Evolutionary conservation across 2,329 filamentous ascomycete species (phyloP).

Genomic region (Teratosphaeria destructans): DNA sequence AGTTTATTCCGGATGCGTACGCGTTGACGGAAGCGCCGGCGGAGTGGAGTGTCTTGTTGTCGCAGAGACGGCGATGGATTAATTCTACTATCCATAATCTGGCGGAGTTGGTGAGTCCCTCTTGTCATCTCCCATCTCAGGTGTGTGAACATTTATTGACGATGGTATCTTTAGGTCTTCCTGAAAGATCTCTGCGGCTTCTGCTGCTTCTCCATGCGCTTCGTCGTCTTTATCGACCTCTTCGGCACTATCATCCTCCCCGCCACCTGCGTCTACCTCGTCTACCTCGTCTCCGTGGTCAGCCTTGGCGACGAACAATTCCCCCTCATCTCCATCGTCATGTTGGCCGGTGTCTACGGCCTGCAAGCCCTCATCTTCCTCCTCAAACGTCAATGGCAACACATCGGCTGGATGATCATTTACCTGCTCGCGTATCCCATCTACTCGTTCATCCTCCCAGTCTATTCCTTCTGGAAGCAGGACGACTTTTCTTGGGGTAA

Average conservation of each 20-base stretch:
- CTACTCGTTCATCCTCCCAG: slow-evolving; percentile 78
- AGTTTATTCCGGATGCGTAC: slow-evolving; percentile 88
- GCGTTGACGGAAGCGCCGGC: slow-evolving; percentile 90
- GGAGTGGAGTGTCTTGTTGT: slow-evolving; percentile 85
- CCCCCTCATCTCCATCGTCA: slow-evolving; percentile 76
- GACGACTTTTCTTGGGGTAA: slow-evolving; percentile 99
- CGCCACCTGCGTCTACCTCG: slow-evolving; percentile 77
- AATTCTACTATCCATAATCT: slow-evolving; percentile 98
- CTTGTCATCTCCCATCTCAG: not conserved
- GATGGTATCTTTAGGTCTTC: slow-evolving; percentile 30
- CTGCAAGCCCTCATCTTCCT: slow-evolving; percentile 95
- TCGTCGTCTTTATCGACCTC: slow-evolving; percentile 89
- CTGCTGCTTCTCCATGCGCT: slow-evolving; percentile 97
- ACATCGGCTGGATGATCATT: slow-evolving; percentile 99
- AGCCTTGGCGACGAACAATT: slow-evolving; percentile 61
- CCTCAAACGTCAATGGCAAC: slow-evolving; percentile 94
- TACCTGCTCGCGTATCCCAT: slow-evolving; percentile 93
- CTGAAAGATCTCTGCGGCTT: slow-evolving; percentile 94
- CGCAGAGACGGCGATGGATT: slow-evolving; percentile 98
- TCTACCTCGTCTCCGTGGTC: slow-evolving; percentile 74
- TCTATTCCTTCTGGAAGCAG: slow-evolving; percentile 99
- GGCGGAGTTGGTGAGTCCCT: slow-evolving; percentile 61
- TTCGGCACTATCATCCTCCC: slow-evolving; percentile 87
- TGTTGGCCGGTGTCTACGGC: slow-evolving; percentile 87
- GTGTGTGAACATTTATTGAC: not conserved